Percentiles rank a stretch among this genome's conserved stretches.
These are phyloP conservation scores for Pythium aphanidermatum DNA, from an alignment of 352 stramenopile genomes.

Conservation along the genomic window DNA sequence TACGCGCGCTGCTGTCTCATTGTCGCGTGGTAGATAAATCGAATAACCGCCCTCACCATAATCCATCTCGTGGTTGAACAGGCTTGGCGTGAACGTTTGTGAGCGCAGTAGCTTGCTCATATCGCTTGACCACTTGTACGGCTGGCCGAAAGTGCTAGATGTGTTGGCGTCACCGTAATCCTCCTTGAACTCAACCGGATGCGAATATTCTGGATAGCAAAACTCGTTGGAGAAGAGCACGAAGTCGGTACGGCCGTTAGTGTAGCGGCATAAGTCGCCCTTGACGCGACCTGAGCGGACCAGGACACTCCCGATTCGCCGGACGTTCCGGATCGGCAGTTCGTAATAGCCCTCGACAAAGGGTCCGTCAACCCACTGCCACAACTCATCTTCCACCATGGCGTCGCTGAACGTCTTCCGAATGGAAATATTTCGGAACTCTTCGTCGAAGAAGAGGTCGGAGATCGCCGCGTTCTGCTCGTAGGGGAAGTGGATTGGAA, in stretches of 20 bases:
- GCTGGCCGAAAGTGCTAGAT: conserved; percentile 14
- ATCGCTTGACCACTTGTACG: conserved; percentile 41
- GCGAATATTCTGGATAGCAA: conserved; percentile 61
- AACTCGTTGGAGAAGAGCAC: conserved; percentile 66
- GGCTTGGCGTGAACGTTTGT: conserved; percentile 61
- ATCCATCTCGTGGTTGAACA: conserved; percentile 62
- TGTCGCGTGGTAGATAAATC: conserved; percentile 68
- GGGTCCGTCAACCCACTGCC: conserved; percentile 59
- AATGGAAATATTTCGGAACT: conserved; percentile 51
- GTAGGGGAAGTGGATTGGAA: conserved; percentile 68
- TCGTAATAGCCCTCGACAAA: conserved; percentile 72
- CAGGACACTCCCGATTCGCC: conserved; percentile 54
- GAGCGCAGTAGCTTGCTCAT: conserved; percentile 45
- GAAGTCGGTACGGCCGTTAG: conserved; percentile 37
- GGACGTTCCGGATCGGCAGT: conserved; percentile 52
- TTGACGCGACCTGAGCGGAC: conserved; percentile 56
- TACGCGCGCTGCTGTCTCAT: conserved; percentile 37
- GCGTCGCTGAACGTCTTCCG: conserved; percentile 65
- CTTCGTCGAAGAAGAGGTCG: conserved; percentile 60
- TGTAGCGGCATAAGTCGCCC: conserved; percentile 43
- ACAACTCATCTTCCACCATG: conserved; percentile 60
- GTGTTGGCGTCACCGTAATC: conserved; percentile 36
- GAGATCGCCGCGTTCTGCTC: conserved; percentile 59
- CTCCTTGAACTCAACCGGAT: conserved; percentile 31
- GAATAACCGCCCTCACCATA: conserved; percentile 69